Evolutionary conservation across 2,329 filamentous ascomycete genomes (phyloP).

Genomic region (Cercospora sp.): DNA sequence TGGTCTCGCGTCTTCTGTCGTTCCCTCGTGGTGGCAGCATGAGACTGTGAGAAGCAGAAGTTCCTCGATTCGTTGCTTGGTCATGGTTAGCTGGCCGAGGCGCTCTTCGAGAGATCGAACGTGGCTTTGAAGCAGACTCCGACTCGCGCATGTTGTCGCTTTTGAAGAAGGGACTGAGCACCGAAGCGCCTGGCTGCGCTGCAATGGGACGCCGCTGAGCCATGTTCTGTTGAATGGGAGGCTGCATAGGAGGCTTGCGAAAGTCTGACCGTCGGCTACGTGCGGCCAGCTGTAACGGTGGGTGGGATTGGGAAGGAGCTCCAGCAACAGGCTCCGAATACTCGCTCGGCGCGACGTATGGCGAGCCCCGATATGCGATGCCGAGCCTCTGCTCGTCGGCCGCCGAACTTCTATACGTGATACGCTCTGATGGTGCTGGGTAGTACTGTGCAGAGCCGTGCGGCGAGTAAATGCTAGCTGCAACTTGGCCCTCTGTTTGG

Average conservation of each 20-base stretch:
- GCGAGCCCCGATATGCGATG: neutral
- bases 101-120: neutral
- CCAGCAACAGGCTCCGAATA: neutral
- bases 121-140: neutral
- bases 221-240: neutral
- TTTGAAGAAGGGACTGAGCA: conserved; percentile 46
- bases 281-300: neutral
- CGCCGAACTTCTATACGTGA: neutral
- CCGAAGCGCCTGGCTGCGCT: conserved; percentile 27
- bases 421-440: neutral
- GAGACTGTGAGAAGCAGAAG: neutral
- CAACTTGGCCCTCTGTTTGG: neutral
- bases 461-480: neutral
- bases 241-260: neutral
- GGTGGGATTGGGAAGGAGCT: neutral
- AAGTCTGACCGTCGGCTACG: neutral
- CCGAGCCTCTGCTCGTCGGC: neutral
- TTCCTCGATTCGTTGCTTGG: neutral
- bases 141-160: neutral
- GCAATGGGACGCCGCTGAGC: neutral
- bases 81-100: neutral
- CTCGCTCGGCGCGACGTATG: neutral
- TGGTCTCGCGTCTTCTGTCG: neutral
- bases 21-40: neutral
- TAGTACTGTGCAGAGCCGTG: neutral